These are phyloP conservation scores for Kodamaea sp. DNA, from an alignment of 1,139 yeast species.

Conservation along the genomic window DNA sequence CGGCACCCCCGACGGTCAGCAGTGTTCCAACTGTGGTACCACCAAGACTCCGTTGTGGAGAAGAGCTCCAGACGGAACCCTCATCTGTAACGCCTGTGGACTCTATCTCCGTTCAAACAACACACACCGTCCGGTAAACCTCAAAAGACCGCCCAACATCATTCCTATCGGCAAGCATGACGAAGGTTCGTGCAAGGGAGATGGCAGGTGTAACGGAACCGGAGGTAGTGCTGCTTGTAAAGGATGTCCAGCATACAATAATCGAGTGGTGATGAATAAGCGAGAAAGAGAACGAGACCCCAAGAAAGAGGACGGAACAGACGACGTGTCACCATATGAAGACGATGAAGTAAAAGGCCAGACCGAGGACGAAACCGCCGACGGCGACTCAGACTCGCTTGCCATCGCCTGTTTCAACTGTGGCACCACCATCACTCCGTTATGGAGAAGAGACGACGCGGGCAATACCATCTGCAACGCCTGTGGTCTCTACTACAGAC, in stretches of 20 bases:
- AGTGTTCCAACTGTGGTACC: conserved; percentile 69
- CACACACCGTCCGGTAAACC: conserved; percentile 56
- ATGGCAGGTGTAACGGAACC: conserved; percentile 83
- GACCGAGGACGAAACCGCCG: conserved; percentile 10
- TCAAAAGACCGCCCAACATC: conserved; percentile 67
- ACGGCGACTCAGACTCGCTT: conserved; percentile 38
- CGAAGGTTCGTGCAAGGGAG: conserved; percentile 76
- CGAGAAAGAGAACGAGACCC: conserved; percentile 6
- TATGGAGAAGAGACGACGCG: conserved; percentile 81
- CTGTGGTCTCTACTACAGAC: conserved; percentile 76
- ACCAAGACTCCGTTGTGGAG: conserved; percentile 72
- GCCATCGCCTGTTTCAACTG: conserved; percentile 82
- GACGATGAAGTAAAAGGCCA: conserved; percentile 3
- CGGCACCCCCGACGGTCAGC: conserved; percentile 36
- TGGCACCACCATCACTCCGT: conserved; percentile 79
- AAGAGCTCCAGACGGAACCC: conserved; percentile 64
- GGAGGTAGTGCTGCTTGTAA: conserved; percentile 81
- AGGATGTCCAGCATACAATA: conserved; percentile 82
- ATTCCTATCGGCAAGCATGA: conserved; percentile 43
- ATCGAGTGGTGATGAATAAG: conserved; percentile 49
- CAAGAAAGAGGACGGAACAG: conserved; percentile 3
- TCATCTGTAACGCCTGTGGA: conserved; percentile 75
- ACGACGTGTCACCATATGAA: conserved; percentile 6
- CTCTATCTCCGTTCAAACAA: conserved; percentile 56
- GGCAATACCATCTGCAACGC: conserved; percentile 89